Evolutionary conservation across 495 filamentous ascomycete genomes (phyloP).

Genomic region (Daldinia bambusicola): DNA sequence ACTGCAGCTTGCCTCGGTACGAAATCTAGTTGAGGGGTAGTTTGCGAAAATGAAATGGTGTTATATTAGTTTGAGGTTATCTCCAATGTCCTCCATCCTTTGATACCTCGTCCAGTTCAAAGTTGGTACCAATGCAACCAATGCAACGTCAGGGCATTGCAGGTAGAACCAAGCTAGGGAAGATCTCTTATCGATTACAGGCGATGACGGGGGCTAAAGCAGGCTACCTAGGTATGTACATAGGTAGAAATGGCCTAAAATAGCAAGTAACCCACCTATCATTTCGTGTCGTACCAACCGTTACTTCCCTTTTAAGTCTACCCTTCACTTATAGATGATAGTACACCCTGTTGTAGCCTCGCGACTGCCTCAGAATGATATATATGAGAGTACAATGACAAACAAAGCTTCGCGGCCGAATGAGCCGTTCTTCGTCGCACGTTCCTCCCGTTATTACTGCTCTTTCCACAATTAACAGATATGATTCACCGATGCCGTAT

Average conservation of each 20-base stretch:
- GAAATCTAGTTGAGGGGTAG: neutral
- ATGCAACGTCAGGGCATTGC: constrained; percentile 36
- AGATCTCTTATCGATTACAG: constrained; percentile 19
- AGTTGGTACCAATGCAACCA: constrained; percentile 30
- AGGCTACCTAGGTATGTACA: no score
- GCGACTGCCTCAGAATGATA: constrained; percentile 1
- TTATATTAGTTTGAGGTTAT: constrained; percentile 7
- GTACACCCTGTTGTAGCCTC: no score
- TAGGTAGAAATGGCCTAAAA: constrained; percentile 6
- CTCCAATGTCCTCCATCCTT: constrained; percentile 7
- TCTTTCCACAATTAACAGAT: neutral
- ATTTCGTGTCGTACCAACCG: constrained; percentile 13
- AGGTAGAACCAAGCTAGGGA: constrained; percentile 22
- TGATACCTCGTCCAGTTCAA: constrained; percentile 9
- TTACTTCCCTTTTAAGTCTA: constrained; percentile 31
- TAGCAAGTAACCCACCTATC: constrained; percentile 17
- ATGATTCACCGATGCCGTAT: neutral
- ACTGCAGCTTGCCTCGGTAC: neutral
- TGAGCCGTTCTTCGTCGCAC: neutral
- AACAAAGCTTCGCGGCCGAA: neutral
- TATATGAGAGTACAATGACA: constrained; percentile 10
- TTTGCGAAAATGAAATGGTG: neutral
- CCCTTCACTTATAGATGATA: constrained; percentile 18
- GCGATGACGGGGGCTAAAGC: neutral
- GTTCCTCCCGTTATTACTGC: neutral